These are phyloP conservation scores for Penicillium olsonii DNA, from an alignment of 2,329 filamentous ascomycete species.

Conservation along the genomic window DNA sequence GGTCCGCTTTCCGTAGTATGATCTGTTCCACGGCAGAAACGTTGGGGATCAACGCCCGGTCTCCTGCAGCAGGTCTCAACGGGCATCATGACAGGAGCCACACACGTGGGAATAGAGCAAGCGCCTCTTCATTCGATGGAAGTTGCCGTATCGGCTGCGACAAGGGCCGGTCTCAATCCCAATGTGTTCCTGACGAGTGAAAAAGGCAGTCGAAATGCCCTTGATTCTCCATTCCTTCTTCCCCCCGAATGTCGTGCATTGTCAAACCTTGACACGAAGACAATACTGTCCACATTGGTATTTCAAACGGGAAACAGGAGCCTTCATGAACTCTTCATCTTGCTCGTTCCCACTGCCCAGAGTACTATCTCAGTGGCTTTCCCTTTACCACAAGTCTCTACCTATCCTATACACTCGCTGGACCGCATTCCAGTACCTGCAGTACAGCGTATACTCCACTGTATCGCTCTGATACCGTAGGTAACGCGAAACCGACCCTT, in stretches of 20 bases:
- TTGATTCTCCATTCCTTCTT: slow-evolving; percentile 10
- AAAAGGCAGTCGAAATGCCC: slow-evolving; percentile 14
- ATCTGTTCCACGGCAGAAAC: slow-evolving; percentile 36
- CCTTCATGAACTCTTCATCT: neutral
- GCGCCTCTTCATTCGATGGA: neutral
- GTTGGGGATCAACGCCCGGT: slow-evolving; percentile 35
- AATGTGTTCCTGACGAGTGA: slow-evolving; percentile 23
- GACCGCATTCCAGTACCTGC: neutral
- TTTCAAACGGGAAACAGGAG: slow-evolving; percentile 9
- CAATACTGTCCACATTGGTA: slow-evolving; percentile 11
- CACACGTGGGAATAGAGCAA: slow-evolving; percentile 3
- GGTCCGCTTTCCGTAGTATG: slow-evolving; percentile 11
- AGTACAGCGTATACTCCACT: neutral
- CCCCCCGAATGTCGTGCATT: slow-evolving; percentile 22
- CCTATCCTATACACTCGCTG: neutral
- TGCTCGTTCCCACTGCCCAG: neutral
- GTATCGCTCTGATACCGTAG: neutral
- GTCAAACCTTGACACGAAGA: slow-evolving; percentile 19
- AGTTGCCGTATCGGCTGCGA: slow-evolving; percentile 6
- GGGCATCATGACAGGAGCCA: slow-evolving; percentile 12
- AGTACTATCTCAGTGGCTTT: neutral
- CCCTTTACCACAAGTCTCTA: neutral
- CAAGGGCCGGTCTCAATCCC: slow-evolving; percentile 22
- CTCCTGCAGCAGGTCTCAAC: slow-evolving; percentile 33
- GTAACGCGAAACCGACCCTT: slow-evolving; percentile 9